Evolutionary conservation across 2,329 filamentous ascomycete genomes (phyloP).

Genomic region (Sporothrix variecibatus): DNA sequence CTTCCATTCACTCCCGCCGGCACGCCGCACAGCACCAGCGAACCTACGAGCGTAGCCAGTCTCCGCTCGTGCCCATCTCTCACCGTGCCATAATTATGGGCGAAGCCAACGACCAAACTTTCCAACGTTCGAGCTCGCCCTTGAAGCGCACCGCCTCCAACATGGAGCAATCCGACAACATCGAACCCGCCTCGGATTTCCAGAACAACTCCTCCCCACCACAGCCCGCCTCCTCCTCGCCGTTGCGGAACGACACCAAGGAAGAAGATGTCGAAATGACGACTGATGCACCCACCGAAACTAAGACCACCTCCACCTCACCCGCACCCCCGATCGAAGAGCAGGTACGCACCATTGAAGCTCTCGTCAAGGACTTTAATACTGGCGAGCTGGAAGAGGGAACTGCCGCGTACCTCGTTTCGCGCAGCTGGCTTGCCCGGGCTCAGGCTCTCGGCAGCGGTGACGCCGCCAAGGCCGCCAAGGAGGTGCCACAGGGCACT

Average conservation of each 20-base stretch:
- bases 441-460: conserved; percentile 65
- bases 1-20: conserved; percentile 24
- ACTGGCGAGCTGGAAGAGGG: conserved; percentile 63
- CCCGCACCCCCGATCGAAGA: conserved; percentile 36
- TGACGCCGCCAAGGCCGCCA: conserved; percentile 56
- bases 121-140: conserved; percentile 64
- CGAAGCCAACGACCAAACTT: conserved; percentile 54
- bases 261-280: conserved; percentile 51
- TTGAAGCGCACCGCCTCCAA: conserved; percentile 65
- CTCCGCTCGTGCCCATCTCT: conserved; percentile 52
- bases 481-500: conserved; percentile 33
- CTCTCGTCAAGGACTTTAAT: conserved; percentile 56
- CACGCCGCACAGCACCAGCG: neutral
- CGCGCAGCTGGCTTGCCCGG: conserved; percentile 73
- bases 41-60: conserved; percentile 48
- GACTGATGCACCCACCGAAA: conserved; percentile 35
- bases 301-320: neutral
- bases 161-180: conserved; percentile 49
- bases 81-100: conserved; percentile 62
- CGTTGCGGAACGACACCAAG: conserved; percentile 35
- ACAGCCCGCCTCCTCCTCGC: conserved; percentile 16
- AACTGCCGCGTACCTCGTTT: conserved; percentile 76
- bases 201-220: conserved; percentile 47
- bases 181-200: neutral
- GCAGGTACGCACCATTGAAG: conserved; percentile 73